Percentiles rank a stretch among this genome's conserved stretches.
Conservation (phyloP, 495 filamentous ascomycete genomes). For the Penicillium robsamsonii region DNA sequence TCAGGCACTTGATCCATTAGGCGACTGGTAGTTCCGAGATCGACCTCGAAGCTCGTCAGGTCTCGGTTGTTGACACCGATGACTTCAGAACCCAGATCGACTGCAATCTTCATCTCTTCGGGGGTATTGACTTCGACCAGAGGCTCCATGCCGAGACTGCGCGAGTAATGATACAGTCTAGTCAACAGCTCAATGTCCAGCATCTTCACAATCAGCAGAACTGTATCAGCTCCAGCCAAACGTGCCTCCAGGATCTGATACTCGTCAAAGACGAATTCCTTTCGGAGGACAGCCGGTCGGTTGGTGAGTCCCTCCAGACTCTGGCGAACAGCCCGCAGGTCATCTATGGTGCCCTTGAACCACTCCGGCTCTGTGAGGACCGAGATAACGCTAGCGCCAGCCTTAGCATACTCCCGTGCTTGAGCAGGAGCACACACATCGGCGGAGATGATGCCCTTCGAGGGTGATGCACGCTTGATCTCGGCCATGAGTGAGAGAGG, state of each 20-base stretch:
- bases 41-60: slow-evolving; percentile 92
- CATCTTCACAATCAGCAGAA: slow-evolving; percentile 98
- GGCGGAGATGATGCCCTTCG: slow-evolving; percentile 90
- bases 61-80: slow-evolving; percentile 99
- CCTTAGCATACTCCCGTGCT: slow-evolving; percentile 86
- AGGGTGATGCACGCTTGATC: slow-evolving; percentile 94
- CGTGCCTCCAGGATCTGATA: slow-evolving; percentile 97
- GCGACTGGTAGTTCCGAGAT: slow-evolving; percentile 89
- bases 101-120: slow-evolving; percentile 86
- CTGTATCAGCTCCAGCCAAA: slow-evolving; percentile 90
- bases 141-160: slow-evolving; percentile 93
- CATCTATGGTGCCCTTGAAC: slow-evolving; percentile 98
- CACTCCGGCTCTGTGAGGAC: slow-evolving; percentile 97
- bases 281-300: slow-evolving; percentile 85
- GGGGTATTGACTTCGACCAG: slow-evolving; percentile 94
- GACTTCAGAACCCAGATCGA: slow-evolving; percentile 84
- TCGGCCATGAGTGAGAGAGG: slow-evolving; percentile 88
- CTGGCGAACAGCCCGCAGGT: slow-evolving; percentile 83
- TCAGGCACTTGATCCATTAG: slow-evolving; percentile 81
- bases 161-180: slow-evolving; percentile 81
- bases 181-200: slow-evolving; percentile 71
- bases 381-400: slow-evolving; percentile 93
- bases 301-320: slow-evolving; percentile 86
- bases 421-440: slow-evolving; percentile 85
- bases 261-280: slow-evolving; percentile 97